A percentile compares a stretch with the other conserved stretches of the same genome.
These are phyloP conservation scores for Warburgia ugandensis DNA, from an alignment of 164 flowering plant species.

Conservation along the genomic window DNA sequence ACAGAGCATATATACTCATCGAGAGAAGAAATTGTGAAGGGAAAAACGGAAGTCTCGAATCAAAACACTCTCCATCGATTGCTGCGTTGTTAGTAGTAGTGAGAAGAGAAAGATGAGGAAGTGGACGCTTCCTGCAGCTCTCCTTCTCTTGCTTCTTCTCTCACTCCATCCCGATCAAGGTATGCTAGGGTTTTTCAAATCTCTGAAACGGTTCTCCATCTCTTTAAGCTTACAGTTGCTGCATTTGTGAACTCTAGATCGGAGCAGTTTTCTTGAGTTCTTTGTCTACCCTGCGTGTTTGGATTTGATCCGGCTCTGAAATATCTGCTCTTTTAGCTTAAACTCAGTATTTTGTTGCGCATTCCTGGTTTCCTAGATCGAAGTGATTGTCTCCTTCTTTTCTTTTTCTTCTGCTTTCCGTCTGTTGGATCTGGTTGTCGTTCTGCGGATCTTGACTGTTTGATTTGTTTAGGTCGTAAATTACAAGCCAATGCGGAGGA, in stretches of 20 bases:
- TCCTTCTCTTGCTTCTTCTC: slow-evolving; percentile 63
- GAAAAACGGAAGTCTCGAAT: too few relatives aligned
- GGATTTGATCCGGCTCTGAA: too few relatives aligned
- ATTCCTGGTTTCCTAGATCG: not conserved
- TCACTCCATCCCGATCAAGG: slow-evolving; percentile 83
- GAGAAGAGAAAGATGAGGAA: slow-evolving; percentile 45
- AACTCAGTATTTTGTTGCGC: not conserved
- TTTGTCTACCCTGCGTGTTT: not conserved
- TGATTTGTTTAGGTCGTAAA: slow-evolving; percentile 47
- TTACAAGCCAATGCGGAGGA: slow-evolving; percentile 76
- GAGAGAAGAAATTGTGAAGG: not conserved
- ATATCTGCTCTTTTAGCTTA: too few relatives aligned
- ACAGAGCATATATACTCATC: not conserved
- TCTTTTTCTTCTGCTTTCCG: not conserved
- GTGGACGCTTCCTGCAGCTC: slow-evolving; percentile 72
- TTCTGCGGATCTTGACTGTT: not conserved
- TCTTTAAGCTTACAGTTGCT: not conserved
- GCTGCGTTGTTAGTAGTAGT: too few relatives aligned
- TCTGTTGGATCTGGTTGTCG: not conserved
- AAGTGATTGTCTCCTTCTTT: not conserved
- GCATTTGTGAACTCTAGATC: not conserved
- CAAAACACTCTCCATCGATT: too few relatives aligned
- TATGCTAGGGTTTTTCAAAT: slow-evolving; percentile 14
- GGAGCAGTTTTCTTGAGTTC: not conserved
- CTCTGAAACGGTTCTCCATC: not conserved